phyloP scores from a whole-genome alignment of 441 rosid genomes.

The Pelargonium myrrhifolium region DNA sequence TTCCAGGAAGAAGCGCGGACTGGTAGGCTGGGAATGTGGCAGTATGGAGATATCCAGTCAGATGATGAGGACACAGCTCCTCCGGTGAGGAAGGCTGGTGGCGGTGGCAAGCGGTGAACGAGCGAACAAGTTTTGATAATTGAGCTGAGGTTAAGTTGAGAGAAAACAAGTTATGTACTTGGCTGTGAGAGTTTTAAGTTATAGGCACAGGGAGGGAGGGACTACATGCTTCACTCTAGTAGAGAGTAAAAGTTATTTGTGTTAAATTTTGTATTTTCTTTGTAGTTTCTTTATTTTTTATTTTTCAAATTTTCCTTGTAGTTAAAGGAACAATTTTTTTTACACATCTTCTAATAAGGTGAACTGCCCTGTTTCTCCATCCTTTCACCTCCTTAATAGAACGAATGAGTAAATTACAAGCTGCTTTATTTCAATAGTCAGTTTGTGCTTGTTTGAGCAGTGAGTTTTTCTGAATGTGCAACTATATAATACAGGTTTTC shows the following conservation, averaged over 20 bases:
- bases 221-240: background rate
- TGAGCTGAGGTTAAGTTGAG: background rate
- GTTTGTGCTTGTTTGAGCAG: background rate
- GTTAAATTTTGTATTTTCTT: background rate
- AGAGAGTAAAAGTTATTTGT: background rate
- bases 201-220: background rate
- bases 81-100: slow-evolving; percentile 34
- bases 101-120: slow-evolving; percentile 50
- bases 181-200: background rate
- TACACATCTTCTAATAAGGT: background rate
- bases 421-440: background rate
- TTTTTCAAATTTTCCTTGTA: background rate
- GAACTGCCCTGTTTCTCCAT: background rate
- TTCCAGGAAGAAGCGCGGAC: slow-evolving; percentile 77
- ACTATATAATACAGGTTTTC: background rate
- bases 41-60: slow-evolving; percentile 81
- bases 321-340: background rate
- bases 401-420: background rate
- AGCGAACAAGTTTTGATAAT: background rate
- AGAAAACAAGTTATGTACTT: background rate
- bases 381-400: background rate
- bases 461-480: background rate
- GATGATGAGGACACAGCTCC: slow-evolving; percentile 79
- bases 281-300: background rate
- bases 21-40: slow-evolving; percentile 73